A percentile compares a stretch with the other conserved stretches of the same genome.
Evolutionary conservation across 1,284 basidiomycete genomes (phyloP).

Genomic region (Xanthoconium separans): DNA sequence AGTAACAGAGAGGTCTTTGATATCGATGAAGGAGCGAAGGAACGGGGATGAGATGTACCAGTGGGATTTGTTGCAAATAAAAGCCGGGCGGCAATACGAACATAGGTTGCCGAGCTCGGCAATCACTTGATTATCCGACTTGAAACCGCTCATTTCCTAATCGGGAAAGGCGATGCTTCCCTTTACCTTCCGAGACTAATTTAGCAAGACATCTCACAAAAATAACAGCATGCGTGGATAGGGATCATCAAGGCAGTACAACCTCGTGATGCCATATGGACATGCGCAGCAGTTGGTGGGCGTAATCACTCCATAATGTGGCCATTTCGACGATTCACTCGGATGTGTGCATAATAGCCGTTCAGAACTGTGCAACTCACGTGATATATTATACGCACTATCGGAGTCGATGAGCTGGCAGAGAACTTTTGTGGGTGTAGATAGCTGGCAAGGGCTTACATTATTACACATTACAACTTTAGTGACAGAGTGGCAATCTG

Average conservation of each 20-base stretch:
- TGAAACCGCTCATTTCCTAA: conserved; percentile 36
- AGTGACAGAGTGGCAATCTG: neutral
- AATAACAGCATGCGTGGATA: conserved; percentile 22
- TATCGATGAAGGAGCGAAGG: conserved; percentile 35
- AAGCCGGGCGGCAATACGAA: conserved; percentile 38
- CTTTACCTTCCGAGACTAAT: conserved; percentile 28
- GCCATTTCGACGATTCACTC: neutral
- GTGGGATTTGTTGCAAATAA: conserved; percentile 42
- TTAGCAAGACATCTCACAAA: conserved; percentile 19
- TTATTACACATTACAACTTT: neutral
- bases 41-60: conserved; percentile 32
- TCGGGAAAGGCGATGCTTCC: conserved; percentile 23
- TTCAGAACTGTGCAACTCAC: neutral
- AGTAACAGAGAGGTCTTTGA: conserved; percentile 16
- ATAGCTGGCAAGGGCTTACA: neutral
- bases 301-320: conserved; percentile 19
- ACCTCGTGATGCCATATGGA: conserved; percentile 25
- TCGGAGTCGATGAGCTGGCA: neutral
- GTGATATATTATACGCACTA: neutral
- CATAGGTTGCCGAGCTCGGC: conserved; percentile 37
- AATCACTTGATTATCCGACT: conserved; percentile 38
- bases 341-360: conserved; percentile 5
- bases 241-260: conserved; percentile 21
- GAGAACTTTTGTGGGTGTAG: neutral
- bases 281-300: conserved; percentile 22